Evolutionary conservation across 768 basidiomycete species (phyloP).

Genomic region (Arthromyces matolae): DNA sequence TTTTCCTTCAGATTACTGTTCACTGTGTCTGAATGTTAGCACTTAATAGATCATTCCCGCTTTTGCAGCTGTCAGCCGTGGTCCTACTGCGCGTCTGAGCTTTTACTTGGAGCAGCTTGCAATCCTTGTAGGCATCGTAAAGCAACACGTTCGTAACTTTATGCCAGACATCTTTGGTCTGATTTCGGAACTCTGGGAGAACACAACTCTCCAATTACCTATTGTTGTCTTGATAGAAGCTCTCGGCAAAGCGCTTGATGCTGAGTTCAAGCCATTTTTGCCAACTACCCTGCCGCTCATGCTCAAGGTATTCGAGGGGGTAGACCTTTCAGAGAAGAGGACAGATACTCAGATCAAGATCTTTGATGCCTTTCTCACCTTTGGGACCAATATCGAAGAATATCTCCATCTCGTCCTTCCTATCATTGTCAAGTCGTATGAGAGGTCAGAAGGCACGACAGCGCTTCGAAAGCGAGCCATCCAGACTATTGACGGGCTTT

Average conservation of each 20-base stretch:
- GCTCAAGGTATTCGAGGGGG: slow-evolving; percentile 83
- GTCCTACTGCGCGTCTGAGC: slow-evolving; percentile 75
- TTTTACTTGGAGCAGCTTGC: slow-evolving; percentile 95
- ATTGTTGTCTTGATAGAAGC: slow-evolving; percentile 92
- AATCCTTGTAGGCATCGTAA: slow-evolving; percentile 93
- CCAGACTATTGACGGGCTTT: slow-evolving; percentile 86
- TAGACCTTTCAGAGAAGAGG: slow-evolving; percentile 75
- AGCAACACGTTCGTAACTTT: slow-evolving; percentile 93
- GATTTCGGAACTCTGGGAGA: slow-evolving; percentile 90
- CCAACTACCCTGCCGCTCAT: slow-evolving; percentile 87
- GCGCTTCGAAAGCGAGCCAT: slow-evolving; percentile 84
- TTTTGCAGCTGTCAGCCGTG: slow-evolving; percentile 83
- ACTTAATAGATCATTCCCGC: slow-evolving; percentile 82
- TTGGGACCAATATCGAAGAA: slow-evolving; percentile 95
- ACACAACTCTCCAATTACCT: slow-evolving; percentile 76
- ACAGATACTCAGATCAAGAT: slow-evolving; percentile 82
- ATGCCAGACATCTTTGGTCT: slow-evolving; percentile 81
- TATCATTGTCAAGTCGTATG: slow-evolving; percentile 88
- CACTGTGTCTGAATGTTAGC: not conserved
- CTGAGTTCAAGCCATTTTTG: slow-evolving; percentile 95
- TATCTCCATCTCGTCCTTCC: slow-evolving; percentile 96
- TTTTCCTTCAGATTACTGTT: not conserved
- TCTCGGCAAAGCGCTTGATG: slow-evolving; percentile 88
- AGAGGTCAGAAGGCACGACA: slow-evolving; percentile 70
- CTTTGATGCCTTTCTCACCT: slow-evolving; percentile 91